These are phyloP conservation scores for Chlorophyllum brunneum DNA, from an alignment of 768 basidiomycete genomes.

Conservation along the genomic window DNA sequence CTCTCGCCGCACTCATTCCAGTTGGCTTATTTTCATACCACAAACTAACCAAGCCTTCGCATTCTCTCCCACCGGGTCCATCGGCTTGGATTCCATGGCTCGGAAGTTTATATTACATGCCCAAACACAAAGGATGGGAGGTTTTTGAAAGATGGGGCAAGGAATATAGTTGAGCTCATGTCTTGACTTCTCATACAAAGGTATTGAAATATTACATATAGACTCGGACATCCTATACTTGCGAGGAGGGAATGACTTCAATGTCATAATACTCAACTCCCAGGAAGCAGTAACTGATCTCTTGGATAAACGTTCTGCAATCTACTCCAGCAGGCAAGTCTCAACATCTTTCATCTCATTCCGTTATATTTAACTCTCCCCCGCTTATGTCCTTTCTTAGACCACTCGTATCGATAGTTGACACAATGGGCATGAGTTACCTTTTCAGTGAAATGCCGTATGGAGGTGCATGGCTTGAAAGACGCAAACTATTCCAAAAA, in stretches of 20 bases:
- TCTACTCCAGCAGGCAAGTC: neutral
- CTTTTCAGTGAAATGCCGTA: slow-evolving; percentile 17
- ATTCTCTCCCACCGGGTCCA: neutral
- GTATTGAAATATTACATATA: neutral
- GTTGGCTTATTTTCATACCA: neutral
- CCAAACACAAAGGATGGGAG: neutral
- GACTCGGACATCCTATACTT: neutral
- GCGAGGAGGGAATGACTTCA: neutral
- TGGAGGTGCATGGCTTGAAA: slow-evolving; percentile 19
- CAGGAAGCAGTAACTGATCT: neutral
- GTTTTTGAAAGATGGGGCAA: neutral
- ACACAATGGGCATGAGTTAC: slow-evolving; percentile 14
- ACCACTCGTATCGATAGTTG: neutral
- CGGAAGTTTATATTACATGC: neutral
- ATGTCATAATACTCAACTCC: neutral
- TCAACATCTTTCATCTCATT: neutral
- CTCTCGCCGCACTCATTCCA: neutral
- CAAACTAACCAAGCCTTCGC: neutral
- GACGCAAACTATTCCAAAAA: slow-evolving; percentile 18
- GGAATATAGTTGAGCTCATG: neutral
- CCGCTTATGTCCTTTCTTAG: neutral
- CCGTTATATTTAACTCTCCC: neutral
- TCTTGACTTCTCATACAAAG: neutral
- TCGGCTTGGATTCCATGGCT: neutral
- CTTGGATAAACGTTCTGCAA: neutral